A percentile compares a stretch with the other conserved stretches of the same genome.
phyloP scores from a whole-genome alignment of 345 rosid genomes.

The Limnanthes douglasii region DNA sequence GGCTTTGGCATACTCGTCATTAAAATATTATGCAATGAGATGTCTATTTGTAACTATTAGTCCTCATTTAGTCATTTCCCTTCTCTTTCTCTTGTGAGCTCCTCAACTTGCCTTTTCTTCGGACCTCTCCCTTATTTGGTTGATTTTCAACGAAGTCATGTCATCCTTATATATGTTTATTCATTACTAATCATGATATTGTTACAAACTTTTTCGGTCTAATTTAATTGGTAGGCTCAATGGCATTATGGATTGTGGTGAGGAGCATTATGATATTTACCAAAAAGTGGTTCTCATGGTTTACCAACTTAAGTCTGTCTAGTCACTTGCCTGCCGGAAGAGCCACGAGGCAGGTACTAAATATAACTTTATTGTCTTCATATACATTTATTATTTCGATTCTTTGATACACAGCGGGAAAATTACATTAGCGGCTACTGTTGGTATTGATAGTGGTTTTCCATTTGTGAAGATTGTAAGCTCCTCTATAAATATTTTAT shows the following conservation, averaged over 20 bases:
- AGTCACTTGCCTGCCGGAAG: slow-evolving; percentile 90
- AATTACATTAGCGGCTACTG: slow-evolving; percentile 92
- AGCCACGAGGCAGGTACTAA: slow-evolving; percentile 81
- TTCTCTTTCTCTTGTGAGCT: too few relatives aligned
- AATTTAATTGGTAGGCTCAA: slow-evolving; percentile 41
- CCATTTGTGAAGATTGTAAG: slow-evolving; percentile 98
- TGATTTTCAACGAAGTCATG: too few relatives aligned
- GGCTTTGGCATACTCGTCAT: too few relatives aligned
- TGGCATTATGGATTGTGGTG: slow-evolving; percentile 89
- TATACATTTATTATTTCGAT: slow-evolving; percentile 4
- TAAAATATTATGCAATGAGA: too few relatives aligned
- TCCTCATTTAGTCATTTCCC: too few relatives aligned
- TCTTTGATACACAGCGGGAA: slow-evolving; percentile 59
- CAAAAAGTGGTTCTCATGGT: slow-evolving; percentile 79
- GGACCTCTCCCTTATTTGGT: too few relatives aligned
- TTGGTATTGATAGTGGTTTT: slow-evolving; percentile 88
- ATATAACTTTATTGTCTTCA: slow-evolving; percentile 1
- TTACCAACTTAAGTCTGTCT: slow-evolving; percentile 97
- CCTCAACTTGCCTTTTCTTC: too few relatives aligned
- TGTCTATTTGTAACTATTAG: too few relatives aligned
- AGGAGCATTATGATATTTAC: slow-evolving; percentile 60
- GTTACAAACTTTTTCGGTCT: slow-evolving; percentile 1
- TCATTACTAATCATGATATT: slow-evolving; percentile 7
- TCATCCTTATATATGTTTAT: too few relatives aligned
- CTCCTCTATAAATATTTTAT: slow-evolving; percentile 1